These are phyloP conservation scores for Paraglomus brasilianum DNA, from an alignment of 192 early-diverging fungal species.

Conservation along the genomic window DNA sequence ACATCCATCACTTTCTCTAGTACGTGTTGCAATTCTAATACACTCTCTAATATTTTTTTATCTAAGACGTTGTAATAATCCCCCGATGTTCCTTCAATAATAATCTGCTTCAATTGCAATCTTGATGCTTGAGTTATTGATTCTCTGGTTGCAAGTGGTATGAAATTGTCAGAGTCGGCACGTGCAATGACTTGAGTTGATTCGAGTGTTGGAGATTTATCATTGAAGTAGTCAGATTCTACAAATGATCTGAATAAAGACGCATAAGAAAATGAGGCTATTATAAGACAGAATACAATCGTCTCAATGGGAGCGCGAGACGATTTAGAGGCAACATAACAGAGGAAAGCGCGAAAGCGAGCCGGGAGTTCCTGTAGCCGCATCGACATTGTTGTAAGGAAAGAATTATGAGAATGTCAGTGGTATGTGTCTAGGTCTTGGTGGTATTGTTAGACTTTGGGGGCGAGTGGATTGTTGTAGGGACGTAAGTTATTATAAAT, in stretches of 20 bases:
- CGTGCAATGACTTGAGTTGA: slow-evolving; percentile 44
- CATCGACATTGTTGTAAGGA: too few relatives aligned
- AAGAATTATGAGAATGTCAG: too few relatives aligned
- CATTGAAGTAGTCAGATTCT: slow-evolving; percentile 64
- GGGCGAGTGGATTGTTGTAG: too few relatives aligned
- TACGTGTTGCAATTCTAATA: slow-evolving; percentile 38
- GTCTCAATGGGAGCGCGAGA: slow-evolving; percentile 80
- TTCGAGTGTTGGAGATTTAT: slow-evolving; percentile 39
- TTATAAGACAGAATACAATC: slow-evolving; percentile 65
- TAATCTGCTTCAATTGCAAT: slow-evolving; percentile 64
- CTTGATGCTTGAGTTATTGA: slow-evolving; percentile 42
- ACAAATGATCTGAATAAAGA: slow-evolving; percentile 69
- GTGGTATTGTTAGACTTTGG: too few relatives aligned
- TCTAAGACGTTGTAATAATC: slow-evolving; percentile 31
- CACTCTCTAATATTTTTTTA: slow-evolving; percentile 42
- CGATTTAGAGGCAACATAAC: slow-evolving; percentile 25
- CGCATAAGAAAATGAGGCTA: slow-evolving; percentile 77
- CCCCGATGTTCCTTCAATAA: slow-evolving; percentile 39
- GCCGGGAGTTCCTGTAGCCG: too few relatives aligned
- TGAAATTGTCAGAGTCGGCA: slow-evolving; percentile 36
- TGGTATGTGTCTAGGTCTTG: too few relatives aligned
- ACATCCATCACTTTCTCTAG: slow-evolving; percentile 43
- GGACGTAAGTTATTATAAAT: too few relatives aligned
- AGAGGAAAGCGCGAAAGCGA: too few relatives aligned
- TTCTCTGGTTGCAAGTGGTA: slow-evolving; percentile 43